Percentiles rank a stretch among this genome's conserved stretches.
Conservation (phyloP, 176 grass and related monocot genomes). For the Cenchrus americanus region DNA sequence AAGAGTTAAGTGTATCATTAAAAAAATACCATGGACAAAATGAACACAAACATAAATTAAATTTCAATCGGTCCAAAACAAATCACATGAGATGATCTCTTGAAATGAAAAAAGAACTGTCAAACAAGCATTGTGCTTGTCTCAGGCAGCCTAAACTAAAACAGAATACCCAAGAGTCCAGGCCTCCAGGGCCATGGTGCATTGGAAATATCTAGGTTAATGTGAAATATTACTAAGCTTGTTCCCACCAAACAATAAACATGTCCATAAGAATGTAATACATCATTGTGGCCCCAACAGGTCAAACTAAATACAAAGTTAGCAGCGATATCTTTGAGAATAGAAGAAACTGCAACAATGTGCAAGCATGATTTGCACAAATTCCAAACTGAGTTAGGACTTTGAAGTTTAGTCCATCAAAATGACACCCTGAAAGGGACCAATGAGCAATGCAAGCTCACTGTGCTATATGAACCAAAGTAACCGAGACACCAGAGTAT, state of each 20-base stretch:
- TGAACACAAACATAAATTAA: background rate
- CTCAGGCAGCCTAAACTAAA: background rate
- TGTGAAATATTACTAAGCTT: background rate
- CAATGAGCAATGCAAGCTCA: constrained; percentile 4
- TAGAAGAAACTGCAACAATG: background rate
- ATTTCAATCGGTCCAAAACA: background rate
- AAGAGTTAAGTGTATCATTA: background rate
- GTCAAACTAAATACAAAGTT: constrained; percentile 14
- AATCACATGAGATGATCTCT: background rate
- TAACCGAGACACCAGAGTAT: background rate
- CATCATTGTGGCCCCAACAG: background rate
- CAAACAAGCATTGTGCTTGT: constrained; percentile 10
- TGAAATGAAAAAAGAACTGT: background rate
- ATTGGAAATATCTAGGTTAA: constrained; percentile 7
- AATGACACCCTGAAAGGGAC: background rate
- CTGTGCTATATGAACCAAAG: constrained; percentile 1
- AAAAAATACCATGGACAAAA: background rate
- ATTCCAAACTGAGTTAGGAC: background rate
- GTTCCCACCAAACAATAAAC: constrained; percentile 30
- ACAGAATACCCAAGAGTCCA: background rate
- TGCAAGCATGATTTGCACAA: constrained; percentile 6
- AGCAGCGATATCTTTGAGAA: background rate
- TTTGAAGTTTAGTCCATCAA: background rate
- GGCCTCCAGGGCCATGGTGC: background rate
- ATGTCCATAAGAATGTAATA: background rate